phyloP scores from a whole-genome alignment of 441 rosid species.

The Raphanus hybrid region DNA sequence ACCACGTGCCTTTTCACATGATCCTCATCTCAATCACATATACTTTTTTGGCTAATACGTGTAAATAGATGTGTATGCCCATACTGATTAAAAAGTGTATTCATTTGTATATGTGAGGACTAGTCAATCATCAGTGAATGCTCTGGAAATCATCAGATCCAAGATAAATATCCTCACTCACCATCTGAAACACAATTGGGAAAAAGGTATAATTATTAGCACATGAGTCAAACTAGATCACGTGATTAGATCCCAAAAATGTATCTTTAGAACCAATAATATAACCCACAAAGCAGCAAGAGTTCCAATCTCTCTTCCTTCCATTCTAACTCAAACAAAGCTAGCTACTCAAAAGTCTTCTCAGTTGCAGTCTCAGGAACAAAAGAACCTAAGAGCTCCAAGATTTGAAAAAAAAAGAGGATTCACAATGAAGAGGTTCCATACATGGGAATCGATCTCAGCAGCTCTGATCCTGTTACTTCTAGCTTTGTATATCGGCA shows the following conservation, averaged over 20 bases:
- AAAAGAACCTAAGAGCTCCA: constrained; percentile 9
- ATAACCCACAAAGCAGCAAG: constrained; percentile 21
- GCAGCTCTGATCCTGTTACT: constrained; percentile 51
- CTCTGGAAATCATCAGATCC: constrained; percentile 18
- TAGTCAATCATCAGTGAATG: constrained; percentile 26
- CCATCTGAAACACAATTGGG: constrained; percentile 23
- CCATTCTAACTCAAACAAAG: neutral
- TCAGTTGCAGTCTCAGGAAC: constrained; percentile 23
- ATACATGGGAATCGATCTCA: constrained; percentile 37
- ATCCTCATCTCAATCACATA: constrained; percentile 20
- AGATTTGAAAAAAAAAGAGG: neutral
- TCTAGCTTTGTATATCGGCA: constrained; percentile 44
- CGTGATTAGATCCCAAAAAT: constrained; percentile 73
- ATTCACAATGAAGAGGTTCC: constrained; percentile 50
- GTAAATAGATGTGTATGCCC: constrained; percentile 16
- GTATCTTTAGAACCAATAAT: constrained; percentile 34
- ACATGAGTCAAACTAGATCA: constrained; percentile 65
- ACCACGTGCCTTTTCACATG: constrained; percentile 40
- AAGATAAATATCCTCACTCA: constrained; percentile 14
- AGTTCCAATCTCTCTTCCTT: constrained; percentile 24
- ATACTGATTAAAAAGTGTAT: neutral
- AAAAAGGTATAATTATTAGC: constrained; percentile 21
- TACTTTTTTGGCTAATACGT: constrained; percentile 20
- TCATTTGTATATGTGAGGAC: neutral
- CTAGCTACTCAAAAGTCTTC: neutral